These are phyloP conservation scores for Chlorophyllum brunneum DNA, from an alignment of 768 basidiomycete species.

Conservation along the genomic window DNA sequence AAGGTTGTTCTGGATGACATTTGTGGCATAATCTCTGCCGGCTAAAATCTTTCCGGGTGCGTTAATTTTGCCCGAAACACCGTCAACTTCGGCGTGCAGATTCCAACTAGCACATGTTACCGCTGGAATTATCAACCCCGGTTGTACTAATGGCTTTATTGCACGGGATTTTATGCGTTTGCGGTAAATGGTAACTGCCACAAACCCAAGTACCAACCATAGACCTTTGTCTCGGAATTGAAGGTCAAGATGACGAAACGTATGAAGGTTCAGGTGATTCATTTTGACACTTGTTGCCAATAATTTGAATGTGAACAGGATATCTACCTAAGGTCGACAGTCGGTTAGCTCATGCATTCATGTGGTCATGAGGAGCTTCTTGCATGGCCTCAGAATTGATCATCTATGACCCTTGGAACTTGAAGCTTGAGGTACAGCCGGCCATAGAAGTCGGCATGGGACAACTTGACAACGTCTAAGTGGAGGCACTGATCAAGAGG, in stretches of 20 bases:
- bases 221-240: conserved; percentile 4
- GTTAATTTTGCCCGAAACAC: conserved; percentile 11
- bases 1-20: conserved; percentile 48
- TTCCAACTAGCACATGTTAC: conserved; percentile 59
- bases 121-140: conserved; percentile 40
- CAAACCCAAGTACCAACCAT: not conserved
- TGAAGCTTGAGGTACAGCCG: too few species aligned
- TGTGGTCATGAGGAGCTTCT: too few species aligned
- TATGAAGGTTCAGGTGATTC: not conserved
- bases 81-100: conserved; percentile 23
- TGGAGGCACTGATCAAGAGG: too few species aligned
- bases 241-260: not conserved
- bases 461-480: too few species aligned
- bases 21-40: conserved; percentile 51
- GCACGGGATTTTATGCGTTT: conserved; percentile 36
- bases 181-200: not conserved
- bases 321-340: conserved; percentile 54
- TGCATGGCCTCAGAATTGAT: too few species aligned
- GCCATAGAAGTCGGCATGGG: too few species aligned
- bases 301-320: conserved; percentile 39
- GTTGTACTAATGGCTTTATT: conserved; percentile 53
- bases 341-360: not conserved
- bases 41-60: conserved; percentile 45
- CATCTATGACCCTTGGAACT: too few species aligned
- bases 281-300: conserved; percentile 34